A percentile compares a stretch with the other conserved stretches of the same genome.
These are phyloP conservation scores for Penicillium sp. DNA, from an alignment of 2,329 filamentous ascomycete species.

Conservation along the genomic window DNA sequence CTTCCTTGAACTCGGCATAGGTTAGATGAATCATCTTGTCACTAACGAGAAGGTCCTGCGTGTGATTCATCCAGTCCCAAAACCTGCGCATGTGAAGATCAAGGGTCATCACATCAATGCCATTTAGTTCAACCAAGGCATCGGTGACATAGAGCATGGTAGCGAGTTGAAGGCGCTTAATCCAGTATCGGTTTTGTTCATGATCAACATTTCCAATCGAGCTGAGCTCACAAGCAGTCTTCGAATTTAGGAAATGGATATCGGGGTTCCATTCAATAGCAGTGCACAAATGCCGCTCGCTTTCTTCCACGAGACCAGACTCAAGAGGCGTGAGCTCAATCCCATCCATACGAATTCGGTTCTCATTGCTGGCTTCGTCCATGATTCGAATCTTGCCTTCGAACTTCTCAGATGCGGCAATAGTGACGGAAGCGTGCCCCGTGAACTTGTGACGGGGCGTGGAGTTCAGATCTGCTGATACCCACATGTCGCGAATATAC, in stretches of 20 bases:
- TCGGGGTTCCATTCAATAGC: conserved; percentile 29
- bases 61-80: conserved; percentile 29
- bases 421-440: conserved; percentile 24
- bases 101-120: conserved; percentile 13
- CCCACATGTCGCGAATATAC: conserved; percentile 33
- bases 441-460: conserved; percentile 20
- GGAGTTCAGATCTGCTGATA: conserved; percentile 27
- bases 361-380: conserved; percentile 14
- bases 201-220: conserved; percentile 1
- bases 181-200: conserved; percentile 14
- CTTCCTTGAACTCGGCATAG: conserved; percentile 20
- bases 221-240: conserved; percentile 12
- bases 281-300: conserved; percentile 24
- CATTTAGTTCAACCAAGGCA: conserved; percentile 23
- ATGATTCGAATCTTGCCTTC: conserved; percentile 20
- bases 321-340: conserved; percentile 31
- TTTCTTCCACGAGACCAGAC: conserved; percentile 10
- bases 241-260: conserved; percentile 21
- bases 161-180: conserved; percentile 29
- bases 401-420: conserved; percentile 8
- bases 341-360: conserved; percentile 24
- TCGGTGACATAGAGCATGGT: conserved; percentile 30
- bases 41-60: conserved; percentile 15
- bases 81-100: conserved; percentile 29
- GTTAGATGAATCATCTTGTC: conserved; percentile 27